Conservation (phyloP, 345 rosid species). For the Mercurialis annua region DNA sequence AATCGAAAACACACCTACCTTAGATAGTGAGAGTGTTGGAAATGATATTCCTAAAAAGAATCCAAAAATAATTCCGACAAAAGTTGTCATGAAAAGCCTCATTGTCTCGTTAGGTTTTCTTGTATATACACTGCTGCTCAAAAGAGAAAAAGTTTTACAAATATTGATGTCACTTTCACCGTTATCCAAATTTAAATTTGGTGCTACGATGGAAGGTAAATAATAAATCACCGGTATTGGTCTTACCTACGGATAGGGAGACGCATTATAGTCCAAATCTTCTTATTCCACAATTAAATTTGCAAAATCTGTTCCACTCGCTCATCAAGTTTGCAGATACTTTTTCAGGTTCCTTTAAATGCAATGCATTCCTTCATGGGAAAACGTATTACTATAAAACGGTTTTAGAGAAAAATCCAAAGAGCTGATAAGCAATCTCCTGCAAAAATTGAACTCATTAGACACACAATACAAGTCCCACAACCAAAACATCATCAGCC, state of each 20-base stretch:
- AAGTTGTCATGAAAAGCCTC: constrained; percentile 67
- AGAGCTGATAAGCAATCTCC: constrained; percentile 4
- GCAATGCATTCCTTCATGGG: constrained; percentile 14
- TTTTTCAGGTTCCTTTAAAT: constrained; percentile 2
- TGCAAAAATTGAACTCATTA: not conserved
- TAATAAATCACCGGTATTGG: not conserved
- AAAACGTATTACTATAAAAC: constrained; percentile 11
- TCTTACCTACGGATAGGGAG: constrained; percentile 37
- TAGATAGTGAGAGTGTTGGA: constrained; percentile 71
- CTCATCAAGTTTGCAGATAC: constrained; percentile 32
- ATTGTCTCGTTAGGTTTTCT: constrained; percentile 65
- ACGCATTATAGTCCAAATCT: constrained; percentile 33
- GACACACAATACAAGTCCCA: not conserved
- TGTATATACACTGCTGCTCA: constrained; percentile 38
- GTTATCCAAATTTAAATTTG: not conserved
- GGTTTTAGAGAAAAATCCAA: not conserved
- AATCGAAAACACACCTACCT: constrained; percentile 37
- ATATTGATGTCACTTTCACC: not conserved
- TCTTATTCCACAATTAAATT: constrained; percentile 20
- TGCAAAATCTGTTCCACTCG: constrained; percentile 15
- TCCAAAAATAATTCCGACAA: constrained; percentile 69
- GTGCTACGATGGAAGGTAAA: not conserved
- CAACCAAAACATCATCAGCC: too few species aligned
- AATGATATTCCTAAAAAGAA: constrained; percentile 76
- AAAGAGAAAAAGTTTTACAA: constrained; percentile 17